A percentile compares a stretch with the other conserved stretches of the same genome.
Conservation (phyloP, 1,284 basidiomycete species). For the Mycena sp. region DNA sequence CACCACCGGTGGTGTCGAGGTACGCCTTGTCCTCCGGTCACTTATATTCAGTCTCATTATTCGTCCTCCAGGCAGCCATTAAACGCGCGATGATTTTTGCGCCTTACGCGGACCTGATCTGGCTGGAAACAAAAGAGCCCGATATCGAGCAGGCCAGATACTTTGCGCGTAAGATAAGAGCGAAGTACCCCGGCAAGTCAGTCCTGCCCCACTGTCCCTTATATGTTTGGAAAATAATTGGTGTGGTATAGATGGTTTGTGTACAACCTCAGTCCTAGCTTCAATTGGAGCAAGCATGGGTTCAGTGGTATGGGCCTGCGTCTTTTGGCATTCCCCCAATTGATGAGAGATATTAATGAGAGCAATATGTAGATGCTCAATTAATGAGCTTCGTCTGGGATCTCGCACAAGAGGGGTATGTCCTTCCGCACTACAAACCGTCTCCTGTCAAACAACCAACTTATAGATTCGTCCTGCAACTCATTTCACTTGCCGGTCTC, state of each 20-base stretch:
- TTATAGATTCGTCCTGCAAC: slow-evolving; percentile 80
- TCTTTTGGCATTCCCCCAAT: neutral
- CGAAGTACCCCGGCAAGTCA: slow-evolving; percentile 78
- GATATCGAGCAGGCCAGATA: slow-evolving; percentile 82
- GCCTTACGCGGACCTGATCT: slow-evolving; percentile 85
- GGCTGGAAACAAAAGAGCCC: slow-evolving; percentile 92
- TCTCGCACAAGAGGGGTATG: slow-evolving; percentile 87
- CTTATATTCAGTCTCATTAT: slow-evolving; percentile 9
- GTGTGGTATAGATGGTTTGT: slow-evolving; percentile 80
- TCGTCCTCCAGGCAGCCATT: slow-evolving; percentile 68
- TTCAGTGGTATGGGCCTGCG: slow-evolving; percentile 64
- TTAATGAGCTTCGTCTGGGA: slow-evolving; percentile 93
- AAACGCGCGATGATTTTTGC: slow-evolving; percentile 84
- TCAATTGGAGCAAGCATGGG: slow-evolving; percentile 91
- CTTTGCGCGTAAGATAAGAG: slow-evolving; percentile 83
- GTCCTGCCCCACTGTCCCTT: slow-evolving; percentile 28
- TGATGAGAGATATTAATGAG: too few relatives aligned
- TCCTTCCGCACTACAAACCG: neutral
- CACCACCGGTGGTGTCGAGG: slow-evolving; percentile 84
- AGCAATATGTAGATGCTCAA: slow-evolving; percentile 60
- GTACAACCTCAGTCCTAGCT: slow-evolving; percentile 95
- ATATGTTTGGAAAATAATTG: neutral
- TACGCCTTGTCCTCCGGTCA: slow-evolving; percentile 34
- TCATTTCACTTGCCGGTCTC: slow-evolving; percentile 89
- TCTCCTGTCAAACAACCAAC: neutral